Base-by-base conservation (phyloP, 2,329 filamentous ascomycete genomes). In the Monosporascus sp. region DNA sequence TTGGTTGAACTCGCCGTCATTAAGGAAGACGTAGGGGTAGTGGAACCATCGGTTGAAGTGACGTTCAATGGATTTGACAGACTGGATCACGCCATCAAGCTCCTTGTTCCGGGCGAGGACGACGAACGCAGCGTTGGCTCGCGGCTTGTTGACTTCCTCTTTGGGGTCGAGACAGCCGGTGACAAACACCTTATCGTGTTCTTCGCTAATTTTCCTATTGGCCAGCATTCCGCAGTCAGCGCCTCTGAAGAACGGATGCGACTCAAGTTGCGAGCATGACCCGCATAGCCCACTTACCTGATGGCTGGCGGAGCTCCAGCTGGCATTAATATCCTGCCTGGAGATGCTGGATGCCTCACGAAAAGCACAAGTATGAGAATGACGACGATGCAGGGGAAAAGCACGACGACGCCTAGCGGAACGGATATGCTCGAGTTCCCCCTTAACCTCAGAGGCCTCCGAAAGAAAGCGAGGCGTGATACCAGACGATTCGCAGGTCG, bases 21-120 rank as follows among this genome's bases (percentile, higher is more conserved):
- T 99, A 62, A 99, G 78, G 72, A 99, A 97, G 62, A 97, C 93
- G 68, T 97, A 99, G 25, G 94, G 94, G 70, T 99, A 99, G 72
- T 97, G 85, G 70, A 91, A 99, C 92, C 93, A 99, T 61, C 92
- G 84, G 74, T 99, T 99, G 83, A 99, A 99, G 73, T 99, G 94
- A 63, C 94, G 84, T 76, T 99, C 94, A 61, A 99, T 92, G 44
- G 93, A 97, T 76, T 97, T 97, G 70, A 99, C 82, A 9, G 94
- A 97, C 72, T 97, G 90, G 59, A 99, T 84, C 39, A 99, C 94
- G 55, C 94, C 94, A 1, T 96, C 92, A 59, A 99, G 72, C 74
- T 99, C 94, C 78, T 96, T 95, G 70, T 99, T 97, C 63, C 94
- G 81, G 51, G 94, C 94, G 55, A 99, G 81, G 39, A 99, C 91